A percentile compares a stretch with the other conserved stretches of the same genome.
These are phyloP conservation scores for Alternaria consortialis DNA, from an alignment of 2,329 filamentous ascomycete species.

Conservation along the genomic window DNA sequence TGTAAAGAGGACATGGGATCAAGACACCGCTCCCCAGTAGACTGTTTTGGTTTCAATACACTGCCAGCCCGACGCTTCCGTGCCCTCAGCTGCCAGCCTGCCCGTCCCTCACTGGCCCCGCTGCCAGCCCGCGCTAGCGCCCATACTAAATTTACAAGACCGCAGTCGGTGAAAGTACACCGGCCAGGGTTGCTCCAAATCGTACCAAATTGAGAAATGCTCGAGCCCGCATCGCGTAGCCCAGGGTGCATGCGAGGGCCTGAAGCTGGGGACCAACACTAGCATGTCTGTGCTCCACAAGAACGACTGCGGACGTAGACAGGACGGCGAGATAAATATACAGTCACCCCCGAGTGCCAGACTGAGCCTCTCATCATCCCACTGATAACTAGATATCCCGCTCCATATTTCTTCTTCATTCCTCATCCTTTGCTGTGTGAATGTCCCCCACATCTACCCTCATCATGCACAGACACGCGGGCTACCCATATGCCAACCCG, in stretches of 20 bases:
- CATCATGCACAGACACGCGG: conserved; percentile 57
- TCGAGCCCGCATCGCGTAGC: conserved; percentile 33
- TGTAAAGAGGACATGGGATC: conserved; percentile 13
- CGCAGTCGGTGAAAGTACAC: conserved; percentile 41
- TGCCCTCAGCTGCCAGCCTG: conserved; percentile 29
- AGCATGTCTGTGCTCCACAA: conserved; percentile 39
- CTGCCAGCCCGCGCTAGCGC: conserved; percentile 38
- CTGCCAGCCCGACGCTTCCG: conserved; percentile 33
- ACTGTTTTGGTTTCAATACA: conserved; percentile 29
- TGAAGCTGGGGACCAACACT: conserved; percentile 43
- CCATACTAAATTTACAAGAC: conserved; percentile 43
- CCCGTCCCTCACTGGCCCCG: conserved; percentile 39
- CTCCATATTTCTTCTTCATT: conserved; percentile 24
- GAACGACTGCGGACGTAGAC: conserved; percentile 37
- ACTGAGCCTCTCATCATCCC: conserved; percentile 37
- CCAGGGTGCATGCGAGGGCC: conserved; percentile 40
- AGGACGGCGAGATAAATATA: conserved; percentile 44
- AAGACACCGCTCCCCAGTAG: conserved; percentile 39
- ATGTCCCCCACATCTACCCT: conserved; percentile 32
- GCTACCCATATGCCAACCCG: conserved; percentile 54
- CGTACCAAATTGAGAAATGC: conserved; percentile 36
- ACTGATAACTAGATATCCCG: conserved; percentile 24
- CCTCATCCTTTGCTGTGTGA: conserved; percentile 24
- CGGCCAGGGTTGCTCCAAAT: conserved; percentile 34
- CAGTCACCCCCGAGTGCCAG: conserved; percentile 34